Conservation (phyloP, 2,329 filamentous ascomycete genomes). For the Tolypocladium paradoxum region DNA sequence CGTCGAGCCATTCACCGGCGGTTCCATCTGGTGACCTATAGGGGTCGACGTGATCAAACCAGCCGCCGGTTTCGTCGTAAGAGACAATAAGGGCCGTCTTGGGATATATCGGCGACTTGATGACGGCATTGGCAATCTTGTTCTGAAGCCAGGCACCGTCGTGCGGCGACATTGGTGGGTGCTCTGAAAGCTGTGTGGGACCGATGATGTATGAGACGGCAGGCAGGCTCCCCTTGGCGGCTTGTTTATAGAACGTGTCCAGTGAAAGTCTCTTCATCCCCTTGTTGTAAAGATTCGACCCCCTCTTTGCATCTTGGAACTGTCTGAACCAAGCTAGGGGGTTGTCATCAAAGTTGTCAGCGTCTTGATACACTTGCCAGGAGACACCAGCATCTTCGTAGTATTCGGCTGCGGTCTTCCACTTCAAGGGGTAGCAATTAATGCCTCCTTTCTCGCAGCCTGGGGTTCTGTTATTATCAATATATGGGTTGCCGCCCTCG, state of each 20-base stretch:
- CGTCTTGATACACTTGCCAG: constrained; percentile 40
- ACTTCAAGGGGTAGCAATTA: constrained; percentile 42
- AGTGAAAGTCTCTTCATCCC: constrained; percentile 37
- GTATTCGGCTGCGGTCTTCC: constrained; percentile 39
- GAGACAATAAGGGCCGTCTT: constrained; percentile 36
- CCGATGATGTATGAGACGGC: constrained; percentile 40
- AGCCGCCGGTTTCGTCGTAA: constrained; percentile 39
- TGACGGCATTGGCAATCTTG: constrained; percentile 39
- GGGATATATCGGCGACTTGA: constrained; percentile 35
- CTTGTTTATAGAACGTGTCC: constrained; percentile 36
- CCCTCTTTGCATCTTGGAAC: constrained; percentile 31
- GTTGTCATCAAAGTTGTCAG: constrained; percentile 43
- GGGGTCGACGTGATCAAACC: constrained; percentile 42
- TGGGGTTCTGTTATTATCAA: constrained; percentile 38
- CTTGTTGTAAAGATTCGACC: constrained; percentile 30
- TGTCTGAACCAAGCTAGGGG: constrained; percentile 42
- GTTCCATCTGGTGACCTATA: constrained; percentile 37
- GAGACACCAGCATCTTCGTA: constrained; percentile 35
- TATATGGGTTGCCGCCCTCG: constrained; percentile 32
- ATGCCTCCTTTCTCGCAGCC: constrained; percentile 30
- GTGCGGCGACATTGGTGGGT: constrained; percentile 39
- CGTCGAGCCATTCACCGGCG: constrained; percentile 39
- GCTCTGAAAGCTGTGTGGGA: constrained; percentile 39
- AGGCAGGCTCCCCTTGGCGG: constrained; percentile 38
- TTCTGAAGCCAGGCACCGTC: constrained; percentile 46